Evolutionary conservation across 1,284 basidiomycete species (phyloP).

Genomic region (Heliocybe sulcata): DNA sequence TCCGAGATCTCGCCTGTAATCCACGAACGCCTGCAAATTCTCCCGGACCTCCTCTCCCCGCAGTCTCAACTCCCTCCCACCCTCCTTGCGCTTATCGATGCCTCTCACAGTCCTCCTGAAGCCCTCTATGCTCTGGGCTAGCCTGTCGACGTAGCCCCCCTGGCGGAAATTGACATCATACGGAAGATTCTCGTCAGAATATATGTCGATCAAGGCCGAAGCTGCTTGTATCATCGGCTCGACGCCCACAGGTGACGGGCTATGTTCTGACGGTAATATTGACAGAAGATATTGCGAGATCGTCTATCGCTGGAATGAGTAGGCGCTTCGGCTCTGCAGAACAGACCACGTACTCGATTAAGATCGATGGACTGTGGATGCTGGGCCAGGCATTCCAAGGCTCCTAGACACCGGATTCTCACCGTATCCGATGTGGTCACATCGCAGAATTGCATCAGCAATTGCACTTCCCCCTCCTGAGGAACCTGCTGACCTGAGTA

Average conservation of each 20-base stretch:
- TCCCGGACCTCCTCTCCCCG: conserved; percentile 72
- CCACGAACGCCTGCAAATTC: conserved; percentile 85
- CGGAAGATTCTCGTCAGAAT: conserved; percentile 81
- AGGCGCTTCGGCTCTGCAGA: conserved; percentile 4
- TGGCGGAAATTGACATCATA: conserved; percentile 82
- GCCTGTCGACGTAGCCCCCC: conserved; percentile 42
- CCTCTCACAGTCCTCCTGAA: conserved; percentile 52
- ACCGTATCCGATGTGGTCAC: conserved; percentile 44
- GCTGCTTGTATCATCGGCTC: conserved; percentile 78
- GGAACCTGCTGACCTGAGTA: conserved; percentile 29
- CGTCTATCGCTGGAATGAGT: conserved; percentile 30
- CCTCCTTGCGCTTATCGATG: conserved; percentile 50
- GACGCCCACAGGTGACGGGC: conserved; percentile 36
- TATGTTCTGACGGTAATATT: conserved; percentile 34
- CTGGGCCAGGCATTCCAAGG: conserved; percentile 77
- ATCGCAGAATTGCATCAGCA: conserved; percentile 63
- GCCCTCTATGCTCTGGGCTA: conserved; percentile 48
- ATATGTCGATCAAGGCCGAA: conserved; percentile 91
- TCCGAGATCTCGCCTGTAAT: conserved; percentile 66
- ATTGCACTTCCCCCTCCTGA: conserved; percentile 50
- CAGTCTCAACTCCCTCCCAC: conserved; percentile 39
- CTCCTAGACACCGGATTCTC: conserved; percentile 75
- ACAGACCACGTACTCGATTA: conserved; percentile 47
- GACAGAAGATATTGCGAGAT: conserved; percentile 68
- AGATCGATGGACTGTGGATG: conserved; percentile 54